Evolutionary conservation across 78 protist species (phyloP).

Genomic region (Dictyostelium purpureum): DNA sequence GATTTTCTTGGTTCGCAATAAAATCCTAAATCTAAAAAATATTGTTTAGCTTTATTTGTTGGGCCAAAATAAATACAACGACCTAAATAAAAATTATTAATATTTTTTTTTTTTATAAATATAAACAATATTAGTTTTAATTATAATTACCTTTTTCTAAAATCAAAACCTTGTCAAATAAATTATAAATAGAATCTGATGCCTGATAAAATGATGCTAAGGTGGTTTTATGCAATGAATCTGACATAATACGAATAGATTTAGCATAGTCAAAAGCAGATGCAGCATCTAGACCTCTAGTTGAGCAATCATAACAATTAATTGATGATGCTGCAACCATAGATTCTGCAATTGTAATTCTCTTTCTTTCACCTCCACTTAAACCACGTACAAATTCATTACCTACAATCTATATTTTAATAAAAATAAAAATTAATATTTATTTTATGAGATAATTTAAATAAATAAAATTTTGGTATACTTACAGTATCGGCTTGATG

Average conservation of each 20-base stretch:
- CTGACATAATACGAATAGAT: constrained; percentile 24
- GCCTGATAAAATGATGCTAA: constrained; percentile 76
- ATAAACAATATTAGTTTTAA: too few relatives aligned
- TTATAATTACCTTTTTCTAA: constrained; percentile 80
- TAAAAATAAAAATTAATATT: not conserved
- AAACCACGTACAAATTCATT: constrained; percentile 23
- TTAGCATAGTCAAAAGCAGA: constrained; percentile 57
- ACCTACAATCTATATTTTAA: constrained; percentile 31
- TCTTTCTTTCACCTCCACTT: constrained; percentile 64
- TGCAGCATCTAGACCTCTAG: constrained; percentile 57
- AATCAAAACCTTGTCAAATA: constrained; percentile 68
- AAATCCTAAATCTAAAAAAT: constrained; percentile 66
- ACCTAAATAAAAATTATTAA: too few relatives aligned
- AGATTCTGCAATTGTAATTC: constrained; percentile 33
- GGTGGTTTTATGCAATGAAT: constrained; percentile 51
- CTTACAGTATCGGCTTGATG: constrained; percentile 55
- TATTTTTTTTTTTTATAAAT: too few relatives aligned
- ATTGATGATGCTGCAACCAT: constrained; percentile 16
- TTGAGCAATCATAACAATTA: constrained; percentile 20
- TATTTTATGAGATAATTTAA: not conserved
- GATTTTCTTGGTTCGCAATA: constrained; percentile 80
- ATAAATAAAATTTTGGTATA: not conserved
- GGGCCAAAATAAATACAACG: constrained; percentile 76
- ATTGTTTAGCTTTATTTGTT: constrained; percentile 54
- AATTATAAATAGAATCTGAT: constrained; percentile 60